Evolutionary conservation across 148 eudicot genomes (phyloP).

Genomic region (Arctostaphylos glauca): DNA sequence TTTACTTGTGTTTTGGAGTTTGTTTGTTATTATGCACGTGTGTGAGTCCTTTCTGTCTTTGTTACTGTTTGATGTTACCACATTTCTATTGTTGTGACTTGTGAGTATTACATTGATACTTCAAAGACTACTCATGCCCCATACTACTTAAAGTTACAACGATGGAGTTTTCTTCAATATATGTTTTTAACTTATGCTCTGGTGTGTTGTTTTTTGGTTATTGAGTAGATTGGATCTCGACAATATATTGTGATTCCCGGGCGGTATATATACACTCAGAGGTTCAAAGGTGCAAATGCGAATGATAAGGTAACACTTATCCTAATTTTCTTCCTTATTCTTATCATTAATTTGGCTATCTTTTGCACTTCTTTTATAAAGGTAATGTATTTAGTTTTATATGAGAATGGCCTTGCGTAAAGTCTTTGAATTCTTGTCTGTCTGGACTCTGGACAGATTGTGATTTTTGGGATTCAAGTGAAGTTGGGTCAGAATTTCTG

Average conservation of each 20-base stretch:
- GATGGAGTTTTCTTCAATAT: background rate
- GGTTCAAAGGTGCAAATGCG: slow-evolving; percentile 84
- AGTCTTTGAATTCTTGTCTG: background rate
- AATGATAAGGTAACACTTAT: slow-evolving; percentile 70
- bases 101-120: background rate
- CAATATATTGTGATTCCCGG: slow-evolving; percentile 94
- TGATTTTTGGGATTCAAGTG: background rate
- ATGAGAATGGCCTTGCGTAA: background rate
- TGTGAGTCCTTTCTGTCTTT: background rate
- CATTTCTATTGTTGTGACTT: background rate
- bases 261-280: slow-evolving; percentile 64
- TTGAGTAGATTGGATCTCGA: slow-evolving; percentile 68
- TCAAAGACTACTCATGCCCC: background rate
- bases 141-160: no score
- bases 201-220: background rate
- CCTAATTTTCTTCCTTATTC: background rate
- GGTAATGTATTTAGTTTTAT: background rate
- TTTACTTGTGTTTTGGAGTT: background rate
- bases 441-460: background rate
- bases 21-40: background rate
- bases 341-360: background rate
- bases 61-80: background rate
- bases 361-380: background rate
- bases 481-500: background rate
- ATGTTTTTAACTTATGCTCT: background rate